A percentile compares a stretch with the other conserved stretches of the same genome.
phyloP scores from a whole-genome alignment of 2,329 filamentous ascomycete species.

The Orbilia blumenaviensis region DNA sequence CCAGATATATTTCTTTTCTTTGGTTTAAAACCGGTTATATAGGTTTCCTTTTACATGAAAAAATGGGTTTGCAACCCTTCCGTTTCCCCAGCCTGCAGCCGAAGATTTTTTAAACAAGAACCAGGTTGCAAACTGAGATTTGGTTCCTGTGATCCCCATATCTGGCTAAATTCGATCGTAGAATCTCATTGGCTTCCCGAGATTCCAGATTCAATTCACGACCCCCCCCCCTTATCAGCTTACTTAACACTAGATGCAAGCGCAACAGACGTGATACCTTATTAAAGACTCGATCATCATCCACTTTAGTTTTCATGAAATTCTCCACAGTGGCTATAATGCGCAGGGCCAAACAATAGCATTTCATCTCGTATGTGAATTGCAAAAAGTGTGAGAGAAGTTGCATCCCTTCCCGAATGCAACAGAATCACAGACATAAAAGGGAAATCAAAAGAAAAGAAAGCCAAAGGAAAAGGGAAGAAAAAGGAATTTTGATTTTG shows the following conservation, averaged over 20 bases:
- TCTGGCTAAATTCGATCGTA: slow-evolving; percentile 51
- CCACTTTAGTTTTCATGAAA: slow-evolving; percentile 9
- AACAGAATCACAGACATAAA: slow-evolving; percentile 15
- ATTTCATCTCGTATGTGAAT: slow-evolving; percentile 32
- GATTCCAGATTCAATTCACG: slow-evolving; percentile 22
- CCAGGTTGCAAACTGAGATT: slow-evolving; percentile 37
- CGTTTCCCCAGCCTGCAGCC: slow-evolving; percentile 34
- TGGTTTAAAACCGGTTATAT: slow-evolving; percentile 53
- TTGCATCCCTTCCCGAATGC: slow-evolving; percentile 8
- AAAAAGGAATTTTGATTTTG: too few species aligned
- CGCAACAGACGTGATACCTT: slow-evolving; percentile 9
- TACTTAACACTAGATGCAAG: slow-evolving; percentile 27
- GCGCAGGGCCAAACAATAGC: slow-evolving; percentile 24
- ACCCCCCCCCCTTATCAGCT: slow-evolving; percentile 26
- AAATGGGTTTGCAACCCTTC: slow-evolving; percentile 24
- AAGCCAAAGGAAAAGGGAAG: too few species aligned
- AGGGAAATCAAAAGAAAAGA: too few species aligned
- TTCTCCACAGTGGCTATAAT: slow-evolving; percentile 42
- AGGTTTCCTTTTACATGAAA: slow-evolving; percentile 21
- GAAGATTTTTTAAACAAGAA: slow-evolving; percentile 50
- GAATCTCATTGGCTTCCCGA: slow-evolving; percentile 29
- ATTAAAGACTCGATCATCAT: slow-evolving; percentile 6
- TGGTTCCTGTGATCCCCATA: slow-evolving; percentile 47
- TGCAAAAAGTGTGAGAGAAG: neutral
- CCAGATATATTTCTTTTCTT: slow-evolving; percentile 31